These are phyloP conservation scores for Diddensiella caesifluorescens DNA, from an alignment of 805 yeast genomes.

Conservation along the genomic window DNA sequence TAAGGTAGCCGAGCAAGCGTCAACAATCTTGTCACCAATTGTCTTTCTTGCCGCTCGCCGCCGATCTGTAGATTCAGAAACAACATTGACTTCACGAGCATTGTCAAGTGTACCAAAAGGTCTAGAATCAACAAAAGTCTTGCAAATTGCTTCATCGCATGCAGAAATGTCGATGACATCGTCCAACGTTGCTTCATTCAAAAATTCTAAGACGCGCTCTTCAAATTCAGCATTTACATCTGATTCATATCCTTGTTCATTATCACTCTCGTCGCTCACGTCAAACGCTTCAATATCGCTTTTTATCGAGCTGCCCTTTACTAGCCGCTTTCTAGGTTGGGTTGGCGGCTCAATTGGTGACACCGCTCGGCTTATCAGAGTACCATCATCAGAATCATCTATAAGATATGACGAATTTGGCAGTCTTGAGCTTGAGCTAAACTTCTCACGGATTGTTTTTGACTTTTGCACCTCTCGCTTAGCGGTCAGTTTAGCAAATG, in stretches of 20 bases:
- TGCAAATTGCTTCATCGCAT: conserved; percentile 62
- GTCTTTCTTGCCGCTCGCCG: conserved; percentile 45
- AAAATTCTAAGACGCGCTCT: conserved; percentile 62
- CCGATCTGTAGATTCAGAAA: conserved; percentile 22
- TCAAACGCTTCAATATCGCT: conserved; percentile 3
- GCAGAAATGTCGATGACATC: conserved; percentile 80
- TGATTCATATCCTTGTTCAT: conserved; percentile 44
- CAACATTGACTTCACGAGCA: conserved; percentile 54
- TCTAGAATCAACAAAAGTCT: conserved; percentile 55
- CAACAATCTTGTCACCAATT: conserved; percentile 70
- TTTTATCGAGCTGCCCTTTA: neutral
- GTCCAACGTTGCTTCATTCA: conserved; percentile 68
- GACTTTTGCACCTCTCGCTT: conserved; percentile 30
- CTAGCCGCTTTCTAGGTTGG: neutral
- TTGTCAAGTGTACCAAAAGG: conserved; percentile 61
- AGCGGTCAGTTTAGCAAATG: conserved; percentile 9
- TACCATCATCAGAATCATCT: conserved; percentile 7
- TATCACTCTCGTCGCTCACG: conserved; percentile 31
- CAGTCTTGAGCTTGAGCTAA: conserved; percentile 16
- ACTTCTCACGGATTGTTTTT: conserved; percentile 35
- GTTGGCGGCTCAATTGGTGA: neutral
- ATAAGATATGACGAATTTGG: conserved; percentile 13
- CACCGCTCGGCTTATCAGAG: neutral
- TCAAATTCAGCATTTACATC: conserved; percentile 49
- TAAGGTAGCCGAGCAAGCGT: conserved; percentile 61